Evolutionary conservation across 495 filamentous ascomycete species (phyloP).

Genomic region (Sordaria brevicollis): DNA sequence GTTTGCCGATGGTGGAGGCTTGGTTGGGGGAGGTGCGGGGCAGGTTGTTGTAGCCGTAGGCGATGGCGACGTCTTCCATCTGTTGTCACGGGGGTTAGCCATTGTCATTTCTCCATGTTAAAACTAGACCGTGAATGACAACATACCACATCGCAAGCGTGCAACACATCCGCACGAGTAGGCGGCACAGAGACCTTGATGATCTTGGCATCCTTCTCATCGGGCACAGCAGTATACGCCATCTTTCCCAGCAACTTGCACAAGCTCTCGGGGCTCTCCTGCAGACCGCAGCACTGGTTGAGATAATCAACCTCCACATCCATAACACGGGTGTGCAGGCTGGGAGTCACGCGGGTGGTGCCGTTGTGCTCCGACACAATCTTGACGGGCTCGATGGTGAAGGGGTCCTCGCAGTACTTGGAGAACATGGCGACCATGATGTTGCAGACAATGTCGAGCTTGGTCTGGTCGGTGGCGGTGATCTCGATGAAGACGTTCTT

Average conservation of each 20-base stretch:
- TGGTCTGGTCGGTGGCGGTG: conserved; percentile 93
- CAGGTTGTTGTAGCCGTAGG: conserved; percentile 92
- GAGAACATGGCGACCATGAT: conserved; percentile 98
- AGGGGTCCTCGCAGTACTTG: conserved; percentile 74
- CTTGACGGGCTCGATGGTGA: conserved; percentile 87
- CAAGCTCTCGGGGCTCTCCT: conserved; percentile 59
- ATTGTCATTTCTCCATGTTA: too few species aligned
- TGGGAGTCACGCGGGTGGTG: conserved; percentile 67
- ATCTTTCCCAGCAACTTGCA: conserved; percentile 74
- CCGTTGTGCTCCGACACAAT: conserved; percentile 86
- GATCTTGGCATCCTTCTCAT: conserved; percentile 50
- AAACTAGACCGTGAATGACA: too few species aligned
- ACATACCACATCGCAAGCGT: conserved; percentile 75
- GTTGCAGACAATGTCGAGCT: conserved; percentile 89
- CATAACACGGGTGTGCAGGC: conserved; percentile 62
- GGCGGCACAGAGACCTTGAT: conserved; percentile 76
- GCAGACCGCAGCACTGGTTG: conserved; percentile 79
- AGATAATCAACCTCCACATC: conserved; percentile 85
- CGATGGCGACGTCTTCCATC: conserved; percentile 96
- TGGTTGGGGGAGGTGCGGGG: conserved; percentile 74
- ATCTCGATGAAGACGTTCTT: conserved; percentile 94
- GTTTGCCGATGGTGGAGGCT: conserved; percentile 73
- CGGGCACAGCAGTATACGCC: conserved; percentile 65
- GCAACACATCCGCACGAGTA: conserved; percentile 87
- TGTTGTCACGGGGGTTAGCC: neutral